Evolutionary conservation across 176 grass and related monocot genomes (phyloP), one percentile per base, ranked within the genome.

Genomic region (Oryza glaberrima): DNA sequence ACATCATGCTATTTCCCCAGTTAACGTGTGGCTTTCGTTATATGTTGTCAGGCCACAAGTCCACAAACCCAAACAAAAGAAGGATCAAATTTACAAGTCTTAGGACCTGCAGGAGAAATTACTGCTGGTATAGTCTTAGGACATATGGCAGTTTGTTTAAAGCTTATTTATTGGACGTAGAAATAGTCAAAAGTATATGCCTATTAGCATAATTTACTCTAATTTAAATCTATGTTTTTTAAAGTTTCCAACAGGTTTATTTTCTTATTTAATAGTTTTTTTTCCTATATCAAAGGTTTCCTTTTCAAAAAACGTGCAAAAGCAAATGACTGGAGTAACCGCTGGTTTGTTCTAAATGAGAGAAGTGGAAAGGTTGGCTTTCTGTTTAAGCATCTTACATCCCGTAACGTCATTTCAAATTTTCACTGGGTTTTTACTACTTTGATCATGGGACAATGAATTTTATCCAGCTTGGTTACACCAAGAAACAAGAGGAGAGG

Each of bases 331-430:
- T 97, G 95, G 95, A 97, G 90, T 69, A 90, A 85, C 78, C 84
- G 95, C 22, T 97, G 92, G 92, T 97, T 97, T 92, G 95, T 92
- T 81, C 90, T 97, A 36, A 94, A 94, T 81, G 95, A 91, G 78
- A 97, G 94, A 86, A 91, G 64, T 70, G 92, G 95, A 90, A 97
- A 94, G 88, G 92, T 94, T 75, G 34, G 82, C 76, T 82, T 2
- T 46, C 61, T 34, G 60, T 63, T 43, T 81, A 52, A 23, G 45
- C 25, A 67, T 73, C 34, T 78, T 72, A 46, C 48, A 35, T n/a
- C 38, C 45, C 4, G 28, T 73, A 72, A 51, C 5, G 19, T n/a
- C 20, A 83, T 61, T 87, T 81, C 41, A 78, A 36, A 28, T 86
- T 78, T 47, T 52, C 34, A 23, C 38, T 76, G 16, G 5, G 15